These are phyloP conservation scores for Linnemannia exigua DNA, from an alignment of 192 early-diverging fungal genomes.

Conservation along the genomic window DNA sequence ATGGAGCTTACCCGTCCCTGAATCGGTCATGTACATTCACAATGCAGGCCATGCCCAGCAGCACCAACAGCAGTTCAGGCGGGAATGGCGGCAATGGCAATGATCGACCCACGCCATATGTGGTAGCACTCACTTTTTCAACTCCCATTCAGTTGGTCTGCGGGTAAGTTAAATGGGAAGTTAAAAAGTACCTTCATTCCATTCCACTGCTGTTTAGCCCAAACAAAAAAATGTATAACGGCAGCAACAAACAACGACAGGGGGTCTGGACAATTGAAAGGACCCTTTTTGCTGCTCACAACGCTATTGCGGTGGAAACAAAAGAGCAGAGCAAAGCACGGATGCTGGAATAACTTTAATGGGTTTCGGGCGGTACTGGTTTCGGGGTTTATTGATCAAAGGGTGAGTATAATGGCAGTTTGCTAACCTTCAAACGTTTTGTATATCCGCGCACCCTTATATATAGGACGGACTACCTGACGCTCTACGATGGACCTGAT, in stretches of 20 bases:
- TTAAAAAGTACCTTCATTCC: too few relatives aligned
- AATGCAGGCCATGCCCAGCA: slow-evolving; percentile 17
- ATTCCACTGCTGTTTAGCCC: not conserved
- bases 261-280: not conserved
- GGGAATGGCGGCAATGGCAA: not conserved
- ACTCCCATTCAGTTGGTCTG: slow-evolving; percentile 42
- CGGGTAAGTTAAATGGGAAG: slow-evolving; percentile 24
- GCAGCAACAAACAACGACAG: not conserved
- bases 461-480: slow-evolving; percentile 49
- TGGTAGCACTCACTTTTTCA: slow-evolving; percentile 42
- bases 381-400: not conserved
- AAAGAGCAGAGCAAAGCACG: not conserved
- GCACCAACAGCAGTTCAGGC: not conserved
- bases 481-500: slow-evolving; percentile 46
- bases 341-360: not conserved
- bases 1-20: slow-evolving; percentile 32
- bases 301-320: not conserved
- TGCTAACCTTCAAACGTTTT: not conserved
- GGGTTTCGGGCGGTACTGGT: not conserved
- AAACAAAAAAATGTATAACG: not conserved
- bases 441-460: not conserved
- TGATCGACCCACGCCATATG: not conserved
- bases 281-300: not conserved
- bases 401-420: not conserved
- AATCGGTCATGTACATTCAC: slow-evolving; percentile 33